Conservation (phyloP, 208 protist genomes). For the Wallacemonas sp. region DNA sequence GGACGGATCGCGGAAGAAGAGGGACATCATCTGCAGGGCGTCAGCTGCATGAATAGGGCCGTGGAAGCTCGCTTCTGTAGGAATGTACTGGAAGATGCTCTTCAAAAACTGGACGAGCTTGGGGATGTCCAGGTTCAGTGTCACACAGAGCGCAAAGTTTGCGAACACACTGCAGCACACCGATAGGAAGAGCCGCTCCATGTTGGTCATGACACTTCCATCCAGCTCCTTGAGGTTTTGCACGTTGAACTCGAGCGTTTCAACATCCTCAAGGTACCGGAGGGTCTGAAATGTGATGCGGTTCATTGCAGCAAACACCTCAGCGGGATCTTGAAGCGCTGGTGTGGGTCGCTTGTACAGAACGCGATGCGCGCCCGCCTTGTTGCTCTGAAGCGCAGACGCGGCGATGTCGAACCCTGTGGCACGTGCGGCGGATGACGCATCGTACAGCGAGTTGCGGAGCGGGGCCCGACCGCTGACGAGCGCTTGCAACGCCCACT, state of each 20-base stretch:
- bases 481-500: constrained; percentile 16
- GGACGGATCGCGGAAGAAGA: constrained; percentile 74
- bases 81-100: constrained; percentile 58
- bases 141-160: constrained; percentile 76
- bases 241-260: constrained; percentile 79
- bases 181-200: constrained; percentile 76
- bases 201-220: constrained; percentile 72
- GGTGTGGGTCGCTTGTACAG: constrained; percentile 38
- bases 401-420: constrained; percentile 37
- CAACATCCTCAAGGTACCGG: constrained; percentile 78
- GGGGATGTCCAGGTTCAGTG: constrained; percentile 40
- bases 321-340: constrained; percentile 59
- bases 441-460: constrained; percentile 20
- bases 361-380: constrained; percentile 1
- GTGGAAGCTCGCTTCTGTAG: constrained; percentile 71
- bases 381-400: constrained; percentile 21
- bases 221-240: constrained; percentile 64
- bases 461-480: constrained; percentile 34
- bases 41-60: constrained; percentile 83
- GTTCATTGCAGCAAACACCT: constrained; percentile 78
- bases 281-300: constrained; percentile 64
- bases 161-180: constrained; percentile 82
- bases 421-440: constrained; percentile 15
- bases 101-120: constrained; percentile 74
- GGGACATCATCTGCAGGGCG: constrained; percentile 79